Percentiles rank a stretch among this genome's conserved stretches.
Conservation (phyloP, 2,329 filamentous ascomycete species). For the Cercospora janseana region DNA sequence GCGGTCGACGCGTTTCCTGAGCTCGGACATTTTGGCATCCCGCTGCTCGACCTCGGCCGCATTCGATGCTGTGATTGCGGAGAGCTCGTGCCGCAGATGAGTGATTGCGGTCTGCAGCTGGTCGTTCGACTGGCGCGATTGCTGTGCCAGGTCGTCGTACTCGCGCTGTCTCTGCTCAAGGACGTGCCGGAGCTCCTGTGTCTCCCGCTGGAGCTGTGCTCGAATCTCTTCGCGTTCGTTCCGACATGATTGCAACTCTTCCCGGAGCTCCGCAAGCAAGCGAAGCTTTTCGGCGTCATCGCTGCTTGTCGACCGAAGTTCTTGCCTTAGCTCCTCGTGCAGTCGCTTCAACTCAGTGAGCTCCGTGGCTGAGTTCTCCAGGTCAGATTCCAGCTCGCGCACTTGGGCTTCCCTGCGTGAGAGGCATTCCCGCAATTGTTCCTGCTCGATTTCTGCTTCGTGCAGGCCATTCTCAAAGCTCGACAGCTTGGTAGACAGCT, state of each 20-base stretch:
- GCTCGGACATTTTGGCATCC: conserved; percentile 25
- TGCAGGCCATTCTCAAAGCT: conserved; percentile 16
- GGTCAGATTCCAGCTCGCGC: neutral
- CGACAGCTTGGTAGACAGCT: conserved; percentile 13
- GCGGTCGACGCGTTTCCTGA: conserved; percentile 32
- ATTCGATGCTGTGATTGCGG: neutral
- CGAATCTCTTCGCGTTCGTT: conserved; percentile 7
- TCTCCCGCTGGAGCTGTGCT: conserved; percentile 28
- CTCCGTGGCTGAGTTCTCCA: too few relatives aligned
- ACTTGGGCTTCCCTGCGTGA: conserved; percentile 1
- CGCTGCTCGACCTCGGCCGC: conserved; percentile 12
- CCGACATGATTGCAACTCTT: conserved; percentile 22
- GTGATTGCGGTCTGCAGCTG: conserved; percentile 6
- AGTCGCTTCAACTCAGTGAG: conserved; percentile 5
- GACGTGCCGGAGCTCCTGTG: conserved; percentile 43
- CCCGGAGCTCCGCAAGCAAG: conserved; percentile 13
- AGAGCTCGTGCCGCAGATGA: conserved; percentile 1
- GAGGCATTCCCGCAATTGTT: conserved; percentile 13
- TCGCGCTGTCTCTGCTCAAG: conserved; percentile 29
- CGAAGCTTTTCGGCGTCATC: conserved; percentile 16
- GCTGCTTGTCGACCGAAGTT: conserved; percentile 16
- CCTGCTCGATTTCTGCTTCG: conserved; percentile 14
- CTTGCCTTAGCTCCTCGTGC: conserved; percentile 19
- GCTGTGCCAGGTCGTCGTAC: neutral
- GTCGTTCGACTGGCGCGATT: neutral